phyloP scores from a whole-genome alignment of 202 grass and related monocot species.

The Schoenoplectus tabernaemontani region DNA sequence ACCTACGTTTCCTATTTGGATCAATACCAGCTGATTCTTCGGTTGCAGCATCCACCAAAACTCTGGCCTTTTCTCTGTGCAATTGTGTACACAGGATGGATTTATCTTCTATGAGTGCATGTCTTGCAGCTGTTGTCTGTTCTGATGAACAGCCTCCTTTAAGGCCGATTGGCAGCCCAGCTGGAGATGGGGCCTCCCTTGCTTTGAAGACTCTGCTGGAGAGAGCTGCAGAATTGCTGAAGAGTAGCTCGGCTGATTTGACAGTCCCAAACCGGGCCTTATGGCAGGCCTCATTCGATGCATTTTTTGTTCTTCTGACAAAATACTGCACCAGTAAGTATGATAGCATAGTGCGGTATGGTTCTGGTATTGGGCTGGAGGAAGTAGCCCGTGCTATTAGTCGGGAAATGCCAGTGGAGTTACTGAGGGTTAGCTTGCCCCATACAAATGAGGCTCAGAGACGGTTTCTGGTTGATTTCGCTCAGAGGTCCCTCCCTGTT shows the following conservation, averaged over 20 bases:
- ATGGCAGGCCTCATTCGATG: conserved; percentile 78
- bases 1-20: conserved; percentile 61
- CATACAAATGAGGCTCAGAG: conserved; percentile 80
- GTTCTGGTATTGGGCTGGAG: neutral
- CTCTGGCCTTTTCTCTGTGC: conserved; percentile 40
- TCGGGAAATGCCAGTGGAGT: conserved; percentile 65
- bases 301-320: conserved; percentile 54
- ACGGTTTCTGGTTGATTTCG: conserved; percentile 52
- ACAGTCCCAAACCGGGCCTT: conserved; percentile 34
- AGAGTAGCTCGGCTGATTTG: conserved; percentile 28
- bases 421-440: conserved; percentile 74
- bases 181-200: conserved; percentile 57
- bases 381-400: conserved; percentile 23
- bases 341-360: conserved; percentile 40
- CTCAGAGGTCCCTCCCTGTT: conserved; percentile 37
- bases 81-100: conserved; percentile 51
- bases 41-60: conserved; percentile 34
- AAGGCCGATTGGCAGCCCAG: conserved; percentile 45
- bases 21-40: conserved; percentile 35
- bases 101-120: conserved; percentile 55
- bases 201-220: conserved; percentile 67
- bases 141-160: conserved; percentile 74
- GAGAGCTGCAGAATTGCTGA: conserved; percentile 52
- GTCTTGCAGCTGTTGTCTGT: conserved; percentile 71
- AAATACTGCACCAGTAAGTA: conserved; percentile 66